phyloP scores from a whole-genome alignment of 2,329 filamentous ascomycete genomes.

The Curvularia verruculosa region DNA sequence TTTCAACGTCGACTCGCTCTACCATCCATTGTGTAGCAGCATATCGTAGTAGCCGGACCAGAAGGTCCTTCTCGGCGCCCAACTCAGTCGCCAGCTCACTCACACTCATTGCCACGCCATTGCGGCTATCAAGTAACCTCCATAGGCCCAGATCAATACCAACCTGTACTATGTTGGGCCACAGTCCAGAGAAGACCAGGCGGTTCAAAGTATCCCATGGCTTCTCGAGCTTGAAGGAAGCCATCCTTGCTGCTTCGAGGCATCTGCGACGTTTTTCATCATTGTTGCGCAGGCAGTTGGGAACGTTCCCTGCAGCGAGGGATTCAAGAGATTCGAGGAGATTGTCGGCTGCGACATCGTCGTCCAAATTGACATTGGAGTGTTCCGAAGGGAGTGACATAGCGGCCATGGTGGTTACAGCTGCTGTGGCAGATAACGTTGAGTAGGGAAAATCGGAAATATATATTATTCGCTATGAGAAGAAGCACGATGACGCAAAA shows the following conservation, averaged over 20 bases:
- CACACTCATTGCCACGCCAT: conserved; percentile 4
- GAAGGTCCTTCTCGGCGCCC: conserved; percentile 5
- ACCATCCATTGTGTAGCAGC: conserved; percentile 14
- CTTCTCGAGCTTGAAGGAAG: conserved; percentile 10
- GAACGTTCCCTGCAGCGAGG: conserved; percentile 4
- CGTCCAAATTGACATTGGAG: not conserved
- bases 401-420: not conserved
- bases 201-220: conserved; percentile 13
- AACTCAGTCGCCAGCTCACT: conserved; percentile 5
- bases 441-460: not conserved
- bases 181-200: conserved; percentile 7
- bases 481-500: not conserved
- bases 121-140: conserved; percentile 2
- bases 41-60: conserved; percentile 8
- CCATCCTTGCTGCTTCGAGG: conserved; percentile 9
- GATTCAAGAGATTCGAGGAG: conserved; percentile 8
- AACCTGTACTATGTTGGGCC: conserved; percentile 10
- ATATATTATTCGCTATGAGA: not conserved
- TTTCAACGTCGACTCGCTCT: conserved; percentile 9
- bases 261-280: conserved; percentile 10
- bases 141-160: conserved; percentile 10
- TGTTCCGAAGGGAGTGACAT: not conserved
- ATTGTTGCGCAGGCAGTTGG: conserved; percentile 1
- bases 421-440: not conserved
- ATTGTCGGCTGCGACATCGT: not conserved